phyloP scores from a whole-genome alignment of 208 protist species.

The Leishmania major region DNA sequence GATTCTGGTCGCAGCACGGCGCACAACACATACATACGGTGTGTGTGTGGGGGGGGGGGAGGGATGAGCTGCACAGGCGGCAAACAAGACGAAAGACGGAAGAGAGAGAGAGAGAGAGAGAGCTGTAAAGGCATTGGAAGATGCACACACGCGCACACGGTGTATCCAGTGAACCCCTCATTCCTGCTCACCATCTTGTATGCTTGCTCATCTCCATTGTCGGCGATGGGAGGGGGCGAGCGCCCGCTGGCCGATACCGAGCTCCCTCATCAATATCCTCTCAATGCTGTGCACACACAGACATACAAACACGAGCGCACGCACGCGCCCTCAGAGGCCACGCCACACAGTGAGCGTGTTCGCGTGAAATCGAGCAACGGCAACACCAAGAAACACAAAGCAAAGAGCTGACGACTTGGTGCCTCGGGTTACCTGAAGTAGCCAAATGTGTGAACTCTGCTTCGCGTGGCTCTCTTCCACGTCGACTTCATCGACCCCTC shows the following conservation, averaged over 20 bases:
- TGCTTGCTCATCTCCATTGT: background rate
- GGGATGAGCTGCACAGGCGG: no score
- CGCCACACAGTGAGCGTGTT: background rate
- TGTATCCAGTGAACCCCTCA: background rate
- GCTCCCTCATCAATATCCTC: background rate
- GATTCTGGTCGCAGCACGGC: background rate
- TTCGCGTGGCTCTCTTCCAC: background rate
- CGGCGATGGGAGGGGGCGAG: background rate
- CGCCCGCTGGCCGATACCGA: background rate
- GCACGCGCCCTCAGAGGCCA: background rate
- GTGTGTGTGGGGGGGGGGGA: no score
- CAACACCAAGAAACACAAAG: background rate
- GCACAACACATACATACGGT: background rate
- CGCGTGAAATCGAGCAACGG: background rate
- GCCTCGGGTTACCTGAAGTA: background rate
- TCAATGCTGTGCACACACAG: background rate
- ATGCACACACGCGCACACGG: background rate
- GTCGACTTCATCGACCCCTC: background rate
- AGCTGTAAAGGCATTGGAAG: background rate
- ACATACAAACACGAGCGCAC: background rate
- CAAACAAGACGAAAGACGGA: background rate
- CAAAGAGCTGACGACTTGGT: background rate
- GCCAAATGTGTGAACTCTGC: background rate
- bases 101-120: background rate
- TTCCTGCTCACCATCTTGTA: background rate